Percentiles rank a stretch among this genome's conserved stretches.
Conservation (phyloP, 2,329 filamentous ascomycete species). For the Cryphonectria carpinicola region DNA sequence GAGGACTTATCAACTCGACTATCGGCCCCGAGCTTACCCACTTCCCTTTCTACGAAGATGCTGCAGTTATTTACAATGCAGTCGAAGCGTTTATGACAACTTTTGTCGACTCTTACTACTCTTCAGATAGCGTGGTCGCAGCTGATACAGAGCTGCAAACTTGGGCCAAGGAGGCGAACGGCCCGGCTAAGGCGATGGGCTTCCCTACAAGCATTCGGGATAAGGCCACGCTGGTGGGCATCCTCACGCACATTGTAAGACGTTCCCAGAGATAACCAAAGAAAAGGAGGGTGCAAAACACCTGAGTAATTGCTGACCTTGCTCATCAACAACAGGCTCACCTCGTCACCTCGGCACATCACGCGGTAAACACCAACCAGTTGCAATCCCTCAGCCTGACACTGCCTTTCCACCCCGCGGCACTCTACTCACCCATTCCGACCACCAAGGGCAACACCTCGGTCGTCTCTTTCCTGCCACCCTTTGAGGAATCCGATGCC, state of each 20-base stretch:
- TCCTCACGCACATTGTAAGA: conserved; percentile 44
- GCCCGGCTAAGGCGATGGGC: conserved; percentile 42
- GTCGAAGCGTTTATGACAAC: conserved; percentile 44
- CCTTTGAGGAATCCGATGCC: conserved; percentile 37
- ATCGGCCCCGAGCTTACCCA: conserved; percentile 42
- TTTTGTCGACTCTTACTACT: conserved; percentile 52
- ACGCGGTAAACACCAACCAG: conserved; percentile 47
- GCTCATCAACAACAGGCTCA: conserved; percentile 35
- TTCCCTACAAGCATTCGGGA: conserved; percentile 41
- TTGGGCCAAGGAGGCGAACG: conserved; percentile 49
- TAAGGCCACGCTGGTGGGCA: conserved; percentile 41
- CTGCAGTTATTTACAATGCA: conserved; percentile 39
- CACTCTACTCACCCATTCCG: conserved; percentile 46
- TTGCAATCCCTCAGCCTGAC: conserved; percentile 41
- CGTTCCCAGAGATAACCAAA: too few species aligned
- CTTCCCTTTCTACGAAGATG: conserved; percentile 52
- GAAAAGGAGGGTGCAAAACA: not conserved
- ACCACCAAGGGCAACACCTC: conserved; percentile 42
- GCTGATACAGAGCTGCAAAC: conserved; percentile 47
- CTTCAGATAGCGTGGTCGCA: conserved; percentile 36
- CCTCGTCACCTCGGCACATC: conserved; percentile 44
- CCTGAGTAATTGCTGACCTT: too few species aligned
- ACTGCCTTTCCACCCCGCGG: conserved; percentile 47
- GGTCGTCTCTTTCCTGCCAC: conserved; percentile 42
- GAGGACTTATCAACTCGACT: conserved; percentile 45